Evolutionary conservation across 169 alveolate species (phyloP).

Genomic region (Plasmodium fragile): DNA sequence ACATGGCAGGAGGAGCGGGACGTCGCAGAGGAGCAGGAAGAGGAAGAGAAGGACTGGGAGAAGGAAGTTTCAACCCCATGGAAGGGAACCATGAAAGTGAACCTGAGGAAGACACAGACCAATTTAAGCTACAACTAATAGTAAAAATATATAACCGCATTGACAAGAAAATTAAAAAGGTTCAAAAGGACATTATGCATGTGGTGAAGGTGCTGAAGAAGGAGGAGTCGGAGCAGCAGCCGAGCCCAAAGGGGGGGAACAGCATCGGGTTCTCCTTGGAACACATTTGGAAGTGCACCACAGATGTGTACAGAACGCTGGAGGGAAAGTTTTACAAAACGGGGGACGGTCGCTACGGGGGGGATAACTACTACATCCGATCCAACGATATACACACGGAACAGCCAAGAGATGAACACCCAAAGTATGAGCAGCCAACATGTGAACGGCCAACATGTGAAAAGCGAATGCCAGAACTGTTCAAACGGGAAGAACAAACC

Average conservation of each 20-base stretch:
- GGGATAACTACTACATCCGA: neutral
- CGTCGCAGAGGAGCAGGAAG: neutral
- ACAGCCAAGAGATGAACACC: neutral
- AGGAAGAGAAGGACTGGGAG: neutral
- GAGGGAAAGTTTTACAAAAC: slow-evolving; percentile 9
- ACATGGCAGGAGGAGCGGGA: neutral
- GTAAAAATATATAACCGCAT: slow-evolving; percentile 30
- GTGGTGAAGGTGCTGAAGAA: slow-evolving; percentile 10
- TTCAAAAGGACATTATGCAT: slow-evolving; percentile 33
- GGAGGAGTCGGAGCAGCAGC: neutral
- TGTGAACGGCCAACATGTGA: too few relatives aligned
- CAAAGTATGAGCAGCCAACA: neutral
- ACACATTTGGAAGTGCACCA: slow-evolving; percentile 17
- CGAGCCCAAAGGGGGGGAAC: neutral
- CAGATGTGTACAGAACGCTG: slow-evolving; percentile 4
- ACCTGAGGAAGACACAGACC: slow-evolving; percentile 33
- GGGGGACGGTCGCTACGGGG: neutral
- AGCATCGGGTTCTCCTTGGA: slow-evolving; percentile 10
- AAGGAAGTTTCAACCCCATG: neutral
- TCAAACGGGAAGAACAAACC: neutral
- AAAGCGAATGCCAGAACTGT: neutral
- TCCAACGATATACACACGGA: neutral
- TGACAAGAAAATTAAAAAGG: neutral
- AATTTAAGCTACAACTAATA: slow-evolving; percentile 30
- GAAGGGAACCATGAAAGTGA: neutral